phyloP scores from a whole-genome alignment of 2,329 filamentous ascomycete species.

The Pseudocercospora cruenta region DNA sequence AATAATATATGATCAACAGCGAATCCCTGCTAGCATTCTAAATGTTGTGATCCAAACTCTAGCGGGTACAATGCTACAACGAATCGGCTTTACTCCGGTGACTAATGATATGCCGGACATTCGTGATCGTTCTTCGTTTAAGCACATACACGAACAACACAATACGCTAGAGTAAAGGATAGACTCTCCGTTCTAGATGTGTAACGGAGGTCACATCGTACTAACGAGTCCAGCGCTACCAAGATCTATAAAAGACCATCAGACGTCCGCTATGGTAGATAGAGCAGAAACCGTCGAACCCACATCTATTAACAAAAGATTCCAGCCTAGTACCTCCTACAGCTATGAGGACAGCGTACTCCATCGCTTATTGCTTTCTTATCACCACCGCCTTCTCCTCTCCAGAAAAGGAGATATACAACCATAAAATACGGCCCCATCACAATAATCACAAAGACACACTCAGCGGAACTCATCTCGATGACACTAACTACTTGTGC shows the following conservation, averaged over 20 bases:
- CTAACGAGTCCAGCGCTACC: not conserved
- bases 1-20: not conserved
- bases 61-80: not conserved
- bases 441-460: not conserved
- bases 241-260: not conserved
- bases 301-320: not conserved
- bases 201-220: not conserved
- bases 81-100: not conserved
- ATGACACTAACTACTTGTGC: not conserved
- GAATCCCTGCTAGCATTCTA: not conserved
- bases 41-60: not conserved
- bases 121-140: not conserved
- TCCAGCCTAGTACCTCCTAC: not conserved
- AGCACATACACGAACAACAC: not conserved
- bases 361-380: not conserved
- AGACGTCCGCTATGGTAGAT: not conserved
- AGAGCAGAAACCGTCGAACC: not conserved
- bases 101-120: not conserved
- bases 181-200: not conserved
- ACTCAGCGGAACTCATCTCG: not conserved
- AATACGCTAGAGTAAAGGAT: not conserved
- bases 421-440: not conserved
- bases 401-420: no score
- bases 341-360: not conserved
- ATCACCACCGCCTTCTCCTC: not conserved